Evolutionary conservation across 2,329 filamentous ascomycete genomes (phyloP).

Genomic region (Fulvia fulva): DNA sequence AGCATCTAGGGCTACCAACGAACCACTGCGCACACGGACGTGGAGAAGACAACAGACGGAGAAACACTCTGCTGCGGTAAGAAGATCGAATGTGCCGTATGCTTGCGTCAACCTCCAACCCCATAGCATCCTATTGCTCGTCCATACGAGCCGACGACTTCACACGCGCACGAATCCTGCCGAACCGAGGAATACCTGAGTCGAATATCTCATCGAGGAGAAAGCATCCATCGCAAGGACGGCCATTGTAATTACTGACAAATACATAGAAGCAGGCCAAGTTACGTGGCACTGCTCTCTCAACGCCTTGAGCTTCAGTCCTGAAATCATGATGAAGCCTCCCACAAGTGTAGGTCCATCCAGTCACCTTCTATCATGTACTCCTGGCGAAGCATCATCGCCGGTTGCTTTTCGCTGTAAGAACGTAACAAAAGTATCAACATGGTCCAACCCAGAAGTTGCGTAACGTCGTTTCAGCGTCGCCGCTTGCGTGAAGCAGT

Average conservation of each 20-base stretch:
- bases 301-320: background rate
- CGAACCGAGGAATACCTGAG: background rate
- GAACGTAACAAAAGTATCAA: slow-evolving; percentile 1
- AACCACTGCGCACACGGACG: background rate
- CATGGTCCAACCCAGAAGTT: background rate
- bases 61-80: background rate
- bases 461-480: slow-evolving; percentile 8
- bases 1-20: no score
- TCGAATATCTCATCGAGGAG: no score
- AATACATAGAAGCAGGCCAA: background rate
- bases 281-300: background rate
- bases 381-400: background rate
- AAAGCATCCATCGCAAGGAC: background rate
- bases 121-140: background rate
- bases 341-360: background rate
- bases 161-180: background rate
- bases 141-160: background rate
- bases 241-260: background rate
- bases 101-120: background rate
- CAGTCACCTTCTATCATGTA: background rate
- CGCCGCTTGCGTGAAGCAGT: background rate
- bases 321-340: background rate
- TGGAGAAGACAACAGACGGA: background rate
- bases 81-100: background rate
- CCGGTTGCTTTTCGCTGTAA: slow-evolving; percentile 7